Base-by-base conservation (phyloP, 345 rosid species). In the Citrus reticulata region DNA sequence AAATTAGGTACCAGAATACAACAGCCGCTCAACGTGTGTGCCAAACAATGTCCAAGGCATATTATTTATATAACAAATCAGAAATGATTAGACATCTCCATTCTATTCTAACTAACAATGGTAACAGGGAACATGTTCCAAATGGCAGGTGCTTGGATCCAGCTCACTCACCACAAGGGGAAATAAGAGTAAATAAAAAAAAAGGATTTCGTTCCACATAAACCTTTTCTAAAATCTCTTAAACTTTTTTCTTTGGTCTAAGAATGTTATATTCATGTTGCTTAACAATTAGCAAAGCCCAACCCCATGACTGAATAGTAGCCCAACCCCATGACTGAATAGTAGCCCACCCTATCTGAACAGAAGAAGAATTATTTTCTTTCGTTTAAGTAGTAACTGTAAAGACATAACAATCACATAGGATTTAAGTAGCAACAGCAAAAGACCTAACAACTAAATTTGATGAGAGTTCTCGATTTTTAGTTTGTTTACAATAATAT, bases 1-100 rank as follows among this genome's bases (percentile, higher is more conserved):
- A 57, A 75, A 55, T 81, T 74, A 81, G 77, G 79, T 75, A 68
- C 34, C 67, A 55, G 76, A 81, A 81, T 34, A 70, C 17, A 46
- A 46, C 17, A 13, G 66, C 39, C 35, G 72, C 54, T 64, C 76
- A 9, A 63, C 35, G 19, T 19, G 64, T 25, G 39, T 19, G 42
- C 39, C 57, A 34, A 0, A 46, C 39, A 40, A 35, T 34, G 34
- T 57, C 51, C 13, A 13, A 65, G 37, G 69, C 69, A 32, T 30
- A 65, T 17, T 17, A 65, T 17, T 19, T 30, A 14, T 14, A 7
- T 22, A 65, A 7, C 35, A 30, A 46, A 65, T 30, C 17, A 32
- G 16, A 24, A 32, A 32, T 0, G 22, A 70, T 11, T 3, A 42
- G 27, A 30, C 24, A 68, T 35, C 32, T 63, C 61, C 58, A 17